A percentile compares a stretch with the other conserved stretches of the same genome.
phyloP scores from a whole-genome alignment of 2,329 filamentous ascomycete species.

The Fusarium tuaranense region DNA sequence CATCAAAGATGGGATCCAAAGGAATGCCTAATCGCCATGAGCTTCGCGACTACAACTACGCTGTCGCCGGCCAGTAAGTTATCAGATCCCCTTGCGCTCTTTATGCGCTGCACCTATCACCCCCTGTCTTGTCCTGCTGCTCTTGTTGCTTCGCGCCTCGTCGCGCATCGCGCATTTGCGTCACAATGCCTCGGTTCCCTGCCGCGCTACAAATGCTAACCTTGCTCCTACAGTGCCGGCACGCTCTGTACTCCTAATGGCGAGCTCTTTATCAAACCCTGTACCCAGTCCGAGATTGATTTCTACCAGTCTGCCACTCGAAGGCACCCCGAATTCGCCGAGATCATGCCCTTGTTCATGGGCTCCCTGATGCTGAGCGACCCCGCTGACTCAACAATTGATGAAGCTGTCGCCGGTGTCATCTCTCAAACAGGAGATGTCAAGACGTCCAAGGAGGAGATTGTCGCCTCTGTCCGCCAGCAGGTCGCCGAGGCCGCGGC shows the following conservation, averaged over 20 bases:
- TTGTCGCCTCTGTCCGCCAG: slow-evolving; percentile 49
- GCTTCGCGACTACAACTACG: slow-evolving; percentile 77
- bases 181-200: slow-evolving; percentile 23
- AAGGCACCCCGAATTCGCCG: slow-evolving; percentile 78
- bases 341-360: slow-evolving; percentile 87
- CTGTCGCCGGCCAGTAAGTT: slow-evolving; percentile 87
- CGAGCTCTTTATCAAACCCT: slow-evolving; percentile 93
- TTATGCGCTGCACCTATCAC: slow-evolving; percentile 3
- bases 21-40: slow-evolving; percentile 68
- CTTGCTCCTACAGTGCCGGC: slow-evolving; percentile 74
- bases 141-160: background rate
- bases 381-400: slow-evolving; percentile 59
- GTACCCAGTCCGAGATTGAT: slow-evolving; percentile 83
- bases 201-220: slow-evolving; percentile 28
- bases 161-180: slow-evolving; percentile 24
- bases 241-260: slow-evolving; percentile 88
- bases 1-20: slow-evolving; percentile 45
- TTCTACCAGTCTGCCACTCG: slow-evolving; percentile 84
- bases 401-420: slow-evolving; percentile 59
- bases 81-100: slow-evolving; percentile 15
- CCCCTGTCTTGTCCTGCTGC: slow-evolving; percentile 5
- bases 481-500: slow-evolving; percentile 43
- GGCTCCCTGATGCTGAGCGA: slow-evolving; percentile 81
- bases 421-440: slow-evolving; percentile 53
- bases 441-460: slow-evolving; percentile 49